Conservation (phyloP, 2,329 filamentous ascomycete species). For the Fusarium anthophilum region DNA sequence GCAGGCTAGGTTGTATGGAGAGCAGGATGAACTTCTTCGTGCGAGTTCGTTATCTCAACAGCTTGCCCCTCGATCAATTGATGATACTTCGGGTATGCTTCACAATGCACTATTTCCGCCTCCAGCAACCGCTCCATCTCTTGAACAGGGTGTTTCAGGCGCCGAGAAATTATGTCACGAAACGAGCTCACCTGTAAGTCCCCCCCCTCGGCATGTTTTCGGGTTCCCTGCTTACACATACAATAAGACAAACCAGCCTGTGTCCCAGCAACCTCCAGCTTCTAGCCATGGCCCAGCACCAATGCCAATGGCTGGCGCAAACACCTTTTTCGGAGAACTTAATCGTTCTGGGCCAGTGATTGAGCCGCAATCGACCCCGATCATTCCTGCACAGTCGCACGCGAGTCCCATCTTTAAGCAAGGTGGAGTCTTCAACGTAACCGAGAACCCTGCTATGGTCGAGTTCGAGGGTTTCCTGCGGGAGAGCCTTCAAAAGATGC, state of each 20-base stretch:
- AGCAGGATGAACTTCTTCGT: not conserved
- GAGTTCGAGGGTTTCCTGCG: constrained; percentile 40
- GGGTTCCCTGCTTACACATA: constrained; percentile 2
- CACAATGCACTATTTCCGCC: not conserved
- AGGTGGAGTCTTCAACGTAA: constrained; percentile 38
- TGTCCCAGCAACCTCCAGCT: constrained; percentile 1
- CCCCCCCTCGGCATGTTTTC: not conserved
- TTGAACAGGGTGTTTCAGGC: not conserved
- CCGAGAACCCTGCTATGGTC: constrained; percentile 34
- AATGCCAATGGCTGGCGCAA: constrained; percentile 48
- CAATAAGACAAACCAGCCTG: not conserved
- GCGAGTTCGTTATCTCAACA: not conserved
- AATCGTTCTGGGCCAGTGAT: not conserved
- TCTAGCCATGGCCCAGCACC: constrained; percentile 31
- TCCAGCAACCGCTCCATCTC: not conserved
- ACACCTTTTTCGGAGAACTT: constrained; percentile 49
- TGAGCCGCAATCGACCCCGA: not conserved
- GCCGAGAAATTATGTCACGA: not conserved
- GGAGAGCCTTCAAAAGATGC: constrained; percentile 18
- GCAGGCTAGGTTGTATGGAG: not conserved
- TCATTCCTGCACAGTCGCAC: not conserved
- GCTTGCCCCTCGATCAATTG: constrained; percentile 13
- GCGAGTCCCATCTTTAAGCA: constrained; percentile 11
- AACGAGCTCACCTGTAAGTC: constrained; percentile 3
- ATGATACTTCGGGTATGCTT: constrained; percentile 26